Evolutionary conservation across 305 asterid species (phyloP), one percentile per base, ranked within the genome.

Genomic region (Fraxinus albicans): DNA sequence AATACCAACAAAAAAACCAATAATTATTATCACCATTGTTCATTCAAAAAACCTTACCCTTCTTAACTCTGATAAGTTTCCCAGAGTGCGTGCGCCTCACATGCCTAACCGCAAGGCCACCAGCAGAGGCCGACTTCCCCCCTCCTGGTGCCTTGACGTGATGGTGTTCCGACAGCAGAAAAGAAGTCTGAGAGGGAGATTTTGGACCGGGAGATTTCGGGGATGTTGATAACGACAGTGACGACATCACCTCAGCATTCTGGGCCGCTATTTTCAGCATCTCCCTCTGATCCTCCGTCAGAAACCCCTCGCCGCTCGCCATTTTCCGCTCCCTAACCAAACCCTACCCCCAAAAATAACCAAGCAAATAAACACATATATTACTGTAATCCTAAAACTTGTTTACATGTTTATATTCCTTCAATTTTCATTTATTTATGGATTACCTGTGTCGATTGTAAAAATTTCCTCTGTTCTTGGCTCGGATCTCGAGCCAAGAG

Each of bases 251-350:
- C 84, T 92, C 99, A 80, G 88, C 94, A 89, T 88, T 93, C 84
- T 90, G 97, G n/a, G 98, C 81, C 8, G 98, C 98, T 36, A 89
- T 81, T 80, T 91, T 91, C 91, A 93, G 80, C 93, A 76, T 86
- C 91, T 94, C 94, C 95, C 98, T 90, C 93, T 96, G 99, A 78
- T 87, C 93, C 89, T 96, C 94, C 70, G 97, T 94, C 94, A 96
- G 88, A 85, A 96, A 96, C 7, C 99, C 97, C 93, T 92, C 96
- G 33, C 87, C 60, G 86, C 94, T 89, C 81, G 97, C 94, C 98
- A 96, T 96, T 85, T 85, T 31, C 82, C 87, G 55, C 86, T 84
- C 82, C 86, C 81, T 69, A 86, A 78, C 35, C 81, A 91, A 88
- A 89, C 88, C 93, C 97, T 91, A 86, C 23, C 75, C 73, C 3